Percentiles rank a stretch among this genome's conserved stretches.
These are phyloP conservation scores for Trichophyton equinum DNA, from an alignment of 2,329 filamentous ascomycete species.

Conservation along the genomic window DNA sequence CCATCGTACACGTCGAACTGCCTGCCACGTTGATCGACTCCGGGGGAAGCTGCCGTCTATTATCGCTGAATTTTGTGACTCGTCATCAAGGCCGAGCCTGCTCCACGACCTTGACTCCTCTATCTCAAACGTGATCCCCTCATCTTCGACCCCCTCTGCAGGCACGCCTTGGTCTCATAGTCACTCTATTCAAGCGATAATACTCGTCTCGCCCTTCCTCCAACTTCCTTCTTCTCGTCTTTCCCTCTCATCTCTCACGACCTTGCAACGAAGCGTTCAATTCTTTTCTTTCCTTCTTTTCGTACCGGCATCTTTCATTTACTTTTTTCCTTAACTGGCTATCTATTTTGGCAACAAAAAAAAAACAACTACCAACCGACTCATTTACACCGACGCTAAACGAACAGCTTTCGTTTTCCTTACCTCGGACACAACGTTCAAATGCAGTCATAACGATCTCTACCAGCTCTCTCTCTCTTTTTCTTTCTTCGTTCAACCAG, in stretches of 20 bases:
- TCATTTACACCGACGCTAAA: slow-evolving; percentile 3
- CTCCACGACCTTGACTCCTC: not conserved
- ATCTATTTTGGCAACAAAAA: no score
- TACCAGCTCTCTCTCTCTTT: slow-evolving; percentile 7
- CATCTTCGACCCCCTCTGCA: not conserved
- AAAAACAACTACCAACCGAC: not conserved
- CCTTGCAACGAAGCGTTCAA: slow-evolving; percentile 13
- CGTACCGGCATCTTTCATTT: slow-evolving; percentile 6
- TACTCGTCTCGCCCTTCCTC: not conserved
- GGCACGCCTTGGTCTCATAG: no score
- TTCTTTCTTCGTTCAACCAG: slow-evolving; percentile 3
- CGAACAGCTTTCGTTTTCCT: slow-evolving; percentile 5
- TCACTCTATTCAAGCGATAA: slow-evolving; percentile 1
- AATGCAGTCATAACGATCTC: slow-evolving; percentile 16
- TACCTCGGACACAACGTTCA: slow-evolving; percentile 6
- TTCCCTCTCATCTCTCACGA: slow-evolving; percentile 11
- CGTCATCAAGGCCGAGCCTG: slow-evolving; percentile 2
- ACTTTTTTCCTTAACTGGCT: slow-evolving; percentile 3
- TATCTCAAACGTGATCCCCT: not conserved
- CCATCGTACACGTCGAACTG: no score
- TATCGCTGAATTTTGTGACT: slow-evolving; percentile 3
- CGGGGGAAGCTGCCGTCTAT: not conserved
- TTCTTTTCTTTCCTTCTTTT: slow-evolving; percentile 5
- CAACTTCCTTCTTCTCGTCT: not conserved
- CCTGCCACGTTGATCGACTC: not conserved